These are phyloP conservation scores for Apophysomyces sp. DNA, from an alignment of 371 early-diverging fungal species.

Conservation along the genomic window DNA sequence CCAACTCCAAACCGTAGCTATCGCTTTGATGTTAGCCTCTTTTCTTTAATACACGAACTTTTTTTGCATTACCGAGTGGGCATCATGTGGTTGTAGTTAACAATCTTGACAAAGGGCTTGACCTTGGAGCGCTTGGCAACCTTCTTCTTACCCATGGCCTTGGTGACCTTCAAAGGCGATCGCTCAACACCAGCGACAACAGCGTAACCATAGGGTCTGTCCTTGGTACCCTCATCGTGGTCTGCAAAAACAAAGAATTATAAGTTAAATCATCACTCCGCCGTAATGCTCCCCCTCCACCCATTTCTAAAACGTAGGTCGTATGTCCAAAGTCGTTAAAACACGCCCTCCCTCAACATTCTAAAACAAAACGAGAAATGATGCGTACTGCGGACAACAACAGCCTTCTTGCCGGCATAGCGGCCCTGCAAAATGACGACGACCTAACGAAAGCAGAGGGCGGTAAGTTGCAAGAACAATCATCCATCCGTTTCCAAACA, in stretches of 20 bases:
- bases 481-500: constrained; percentile 19
- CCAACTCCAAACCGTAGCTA: constrained; percentile 83
- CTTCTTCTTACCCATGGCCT: constrained; percentile 91
- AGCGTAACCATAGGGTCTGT: constrained; percentile 96
- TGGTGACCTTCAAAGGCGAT: constrained; percentile 95
- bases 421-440: constrained; percentile 97
- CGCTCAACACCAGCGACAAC: constrained; percentile 96
- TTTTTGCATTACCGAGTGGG: constrained; percentile 81
- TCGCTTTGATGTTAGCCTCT: not conserved
- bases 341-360: too few relatives aligned
- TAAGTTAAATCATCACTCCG: not conserved
- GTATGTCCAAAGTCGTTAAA: too few relatives aligned
- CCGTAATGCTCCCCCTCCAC: too few relatives aligned
- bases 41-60: not conserved
- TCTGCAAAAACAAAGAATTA: constrained; percentile 22
- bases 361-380: constrained; percentile 10
- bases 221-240: constrained; percentile 88
- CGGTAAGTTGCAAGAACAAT: constrained; percentile 18
- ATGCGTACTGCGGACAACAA: constrained; percentile 90
- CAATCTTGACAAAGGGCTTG: constrained; percentile 97
- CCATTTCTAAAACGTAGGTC: too few relatives aligned
- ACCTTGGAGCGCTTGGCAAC: constrained; percentile 94
- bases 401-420: constrained; percentile 99
- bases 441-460: constrained; percentile 60
- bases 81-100: constrained; percentile 99